A percentile compares a stretch with the other conserved stretches of the same genome.
Conservation (phyloP, 139 green algal species). For the Gonium pectorale region DNA sequence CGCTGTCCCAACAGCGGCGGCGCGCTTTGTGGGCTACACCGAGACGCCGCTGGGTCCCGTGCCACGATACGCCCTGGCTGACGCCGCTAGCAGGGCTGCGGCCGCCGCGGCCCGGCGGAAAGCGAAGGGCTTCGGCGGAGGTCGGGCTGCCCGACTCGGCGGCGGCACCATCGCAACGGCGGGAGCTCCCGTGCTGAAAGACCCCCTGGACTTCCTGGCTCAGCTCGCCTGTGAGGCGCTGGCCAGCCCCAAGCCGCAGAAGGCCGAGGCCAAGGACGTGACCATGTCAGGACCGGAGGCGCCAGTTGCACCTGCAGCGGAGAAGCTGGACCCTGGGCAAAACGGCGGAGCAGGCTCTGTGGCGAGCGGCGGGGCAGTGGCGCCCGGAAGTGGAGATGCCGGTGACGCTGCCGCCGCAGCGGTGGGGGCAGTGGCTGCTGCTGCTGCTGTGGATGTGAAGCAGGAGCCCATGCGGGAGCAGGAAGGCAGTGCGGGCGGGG, state of each 20-base stretch:
- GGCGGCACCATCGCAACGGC: too few relatives aligned
- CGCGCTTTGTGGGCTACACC: background rate
- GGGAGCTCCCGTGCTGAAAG: background rate
- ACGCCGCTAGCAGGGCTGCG: background rate
- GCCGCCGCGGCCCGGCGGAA: background rate
- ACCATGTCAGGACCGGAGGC: background rate
- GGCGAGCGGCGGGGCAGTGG: background rate
- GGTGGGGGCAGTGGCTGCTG: too few relatives aligned
- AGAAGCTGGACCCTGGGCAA: background rate
- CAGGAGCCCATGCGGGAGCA: too few relatives aligned
- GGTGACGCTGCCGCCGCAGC: background rate
- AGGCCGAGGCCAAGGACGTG: too few relatives aligned
- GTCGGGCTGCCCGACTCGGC: background rate
- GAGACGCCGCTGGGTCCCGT: background rate
- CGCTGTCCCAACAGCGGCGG: too few relatives aligned
- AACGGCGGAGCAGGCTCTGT: background rate
- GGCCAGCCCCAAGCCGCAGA: background rate
- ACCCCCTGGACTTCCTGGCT: slow-evolving; percentile 28
- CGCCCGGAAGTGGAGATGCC: background rate
- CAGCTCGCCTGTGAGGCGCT: slow-evolving; percentile 22
- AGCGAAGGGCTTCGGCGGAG: background rate
- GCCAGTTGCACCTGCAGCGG: background rate
- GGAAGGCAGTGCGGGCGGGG: too few relatives aligned
- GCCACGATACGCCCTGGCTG: background rate
- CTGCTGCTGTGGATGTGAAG: too few relatives aligned